These are phyloP conservation scores for Lactarius psammicola DNA, from an alignment of 768 basidiomycete genomes.

Conservation along the genomic window DNA sequence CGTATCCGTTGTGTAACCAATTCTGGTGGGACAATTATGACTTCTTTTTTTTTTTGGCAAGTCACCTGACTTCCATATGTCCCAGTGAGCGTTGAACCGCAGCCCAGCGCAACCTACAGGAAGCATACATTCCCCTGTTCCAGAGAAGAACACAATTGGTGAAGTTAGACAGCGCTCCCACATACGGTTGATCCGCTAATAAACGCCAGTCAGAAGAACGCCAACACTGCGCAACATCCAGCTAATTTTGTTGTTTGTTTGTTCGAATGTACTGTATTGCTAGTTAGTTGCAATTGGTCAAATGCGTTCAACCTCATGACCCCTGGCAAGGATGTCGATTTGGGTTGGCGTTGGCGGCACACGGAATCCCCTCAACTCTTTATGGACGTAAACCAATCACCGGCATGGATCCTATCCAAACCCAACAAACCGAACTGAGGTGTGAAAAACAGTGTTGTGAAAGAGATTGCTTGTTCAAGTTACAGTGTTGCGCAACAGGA, in stretches of 20 bases:
- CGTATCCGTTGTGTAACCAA: too few species aligned
- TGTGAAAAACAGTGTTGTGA: neutral
- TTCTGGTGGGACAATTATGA: too few species aligned
- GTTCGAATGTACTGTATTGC: neutral
- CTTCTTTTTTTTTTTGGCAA: too few species aligned
- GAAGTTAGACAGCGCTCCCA: neutral
- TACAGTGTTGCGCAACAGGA: neutral
- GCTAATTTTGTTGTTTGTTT: neutral
- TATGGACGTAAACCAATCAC: neutral
- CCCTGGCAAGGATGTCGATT: neutral
- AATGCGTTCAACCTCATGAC: neutral
- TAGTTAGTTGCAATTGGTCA: neutral
- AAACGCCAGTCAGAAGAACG: neutral
- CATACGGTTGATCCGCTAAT: neutral
- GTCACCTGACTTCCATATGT: too few species aligned
- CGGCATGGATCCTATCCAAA: neutral
- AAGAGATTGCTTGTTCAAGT: neutral
- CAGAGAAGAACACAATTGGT: neutral
- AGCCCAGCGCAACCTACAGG: neutral
- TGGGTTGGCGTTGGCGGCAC: neutral
- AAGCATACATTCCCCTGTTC: neutral
- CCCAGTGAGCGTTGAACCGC: neutral
- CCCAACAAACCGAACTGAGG: neutral
- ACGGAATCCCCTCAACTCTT: neutral
- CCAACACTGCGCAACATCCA: neutral